These are phyloP conservation scores for Powellomyces hirtus DNA, from an alignment of 192 early-diverging fungal species.

Conservation along the genomic window DNA sequence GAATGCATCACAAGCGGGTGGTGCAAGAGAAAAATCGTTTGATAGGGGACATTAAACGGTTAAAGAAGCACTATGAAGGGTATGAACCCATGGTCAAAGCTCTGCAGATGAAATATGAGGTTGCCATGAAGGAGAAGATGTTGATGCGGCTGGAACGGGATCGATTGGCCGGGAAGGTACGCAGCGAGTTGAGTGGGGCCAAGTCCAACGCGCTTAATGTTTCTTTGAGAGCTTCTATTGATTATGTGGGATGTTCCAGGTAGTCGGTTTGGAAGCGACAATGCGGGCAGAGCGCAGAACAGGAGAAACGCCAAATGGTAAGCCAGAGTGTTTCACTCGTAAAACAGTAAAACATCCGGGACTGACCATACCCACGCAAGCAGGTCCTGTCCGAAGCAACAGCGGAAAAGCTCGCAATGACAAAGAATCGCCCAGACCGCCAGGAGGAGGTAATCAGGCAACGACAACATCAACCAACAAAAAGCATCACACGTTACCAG, in stretches of 20 bases:
- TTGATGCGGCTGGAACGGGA: conserved; percentile 54
- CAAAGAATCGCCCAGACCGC: neutral
- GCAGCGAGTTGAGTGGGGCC: neutral
- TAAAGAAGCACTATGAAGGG: conserved; percentile 53
- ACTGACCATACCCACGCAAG: neutral
- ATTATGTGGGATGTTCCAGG: no score
- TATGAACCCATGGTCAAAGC: conserved; percentile 47
- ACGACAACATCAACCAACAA: neutral
- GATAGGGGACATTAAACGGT: conserved; percentile 51
- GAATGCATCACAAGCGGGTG: conserved; percentile 62
- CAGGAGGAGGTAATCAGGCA: neutral
- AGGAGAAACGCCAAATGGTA: neutral
- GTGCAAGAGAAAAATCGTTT: conserved; percentile 56
- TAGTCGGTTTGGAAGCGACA: neutral
- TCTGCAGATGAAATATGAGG: conserved; percentile 49
- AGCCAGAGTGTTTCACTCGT: neutral
- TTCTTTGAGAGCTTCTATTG: neutral
- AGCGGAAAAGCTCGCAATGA: neutral
- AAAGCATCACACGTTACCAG: conserved; percentile 22
- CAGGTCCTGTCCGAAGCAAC: neutral
- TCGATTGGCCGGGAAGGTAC: conserved; percentile 38
- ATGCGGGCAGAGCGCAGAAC: conserved; percentile 1
- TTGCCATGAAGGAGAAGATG: conserved; percentile 62
- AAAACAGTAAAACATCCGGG: neutral
- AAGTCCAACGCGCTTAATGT: neutral